A percentile compares a stretch with the other conserved stretches of the same genome.
Evolutionary conservation across 177 flowering plant genomes (phyloP).

Genomic region (Vitis hybrid): DNA sequence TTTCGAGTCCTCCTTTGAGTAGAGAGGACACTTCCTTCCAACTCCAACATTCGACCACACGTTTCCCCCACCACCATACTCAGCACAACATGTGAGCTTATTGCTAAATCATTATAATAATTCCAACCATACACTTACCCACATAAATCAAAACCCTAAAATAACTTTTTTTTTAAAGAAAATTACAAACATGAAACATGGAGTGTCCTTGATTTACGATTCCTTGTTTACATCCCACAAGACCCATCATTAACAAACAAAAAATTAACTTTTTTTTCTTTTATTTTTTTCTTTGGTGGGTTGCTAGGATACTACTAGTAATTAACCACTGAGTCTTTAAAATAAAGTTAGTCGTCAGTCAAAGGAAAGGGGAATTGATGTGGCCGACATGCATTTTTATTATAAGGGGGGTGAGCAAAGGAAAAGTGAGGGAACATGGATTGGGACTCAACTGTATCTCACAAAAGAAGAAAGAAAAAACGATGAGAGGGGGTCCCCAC

Average conservation of each 20-base stretch:
- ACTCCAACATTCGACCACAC: slow-evolving; percentile 16
- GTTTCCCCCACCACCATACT: slow-evolving; percentile 13
- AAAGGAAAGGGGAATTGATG: slow-evolving; percentile 17
- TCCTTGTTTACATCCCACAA: slow-evolving; percentile 20
- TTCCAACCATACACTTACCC: not conserved
- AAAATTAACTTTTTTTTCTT: not conserved
- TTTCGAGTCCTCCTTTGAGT: no score
- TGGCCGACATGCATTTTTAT: slow-evolving; percentile 43
- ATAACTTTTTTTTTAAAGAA: no score
- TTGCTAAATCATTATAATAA: slow-evolving; percentile 15
- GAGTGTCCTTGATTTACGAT: slow-evolving; percentile 26
- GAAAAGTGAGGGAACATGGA: slow-evolving; percentile 24
- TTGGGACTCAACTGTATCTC: slow-evolving; percentile 23
- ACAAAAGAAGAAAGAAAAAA: slow-evolving; percentile 3
- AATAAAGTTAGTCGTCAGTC: slow-evolving; percentile 11
- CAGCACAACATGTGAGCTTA: slow-evolving; percentile 29
- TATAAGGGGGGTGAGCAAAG: slow-evolving; percentile 5
- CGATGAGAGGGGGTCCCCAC: slow-evolving; percentile 17
- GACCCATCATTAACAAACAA: slow-evolving; percentile 13
- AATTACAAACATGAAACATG: not conserved
- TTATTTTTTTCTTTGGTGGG: not conserved
- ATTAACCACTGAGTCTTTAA: no score
- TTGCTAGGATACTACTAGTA: slow-evolving; percentile 2
- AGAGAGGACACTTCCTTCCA: not conserved
- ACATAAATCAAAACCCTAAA: no score